Evolutionary conservation across 495 filamentous ascomycete species (phyloP).

Genomic region (Staphylotrichum tortipilum): DNA sequence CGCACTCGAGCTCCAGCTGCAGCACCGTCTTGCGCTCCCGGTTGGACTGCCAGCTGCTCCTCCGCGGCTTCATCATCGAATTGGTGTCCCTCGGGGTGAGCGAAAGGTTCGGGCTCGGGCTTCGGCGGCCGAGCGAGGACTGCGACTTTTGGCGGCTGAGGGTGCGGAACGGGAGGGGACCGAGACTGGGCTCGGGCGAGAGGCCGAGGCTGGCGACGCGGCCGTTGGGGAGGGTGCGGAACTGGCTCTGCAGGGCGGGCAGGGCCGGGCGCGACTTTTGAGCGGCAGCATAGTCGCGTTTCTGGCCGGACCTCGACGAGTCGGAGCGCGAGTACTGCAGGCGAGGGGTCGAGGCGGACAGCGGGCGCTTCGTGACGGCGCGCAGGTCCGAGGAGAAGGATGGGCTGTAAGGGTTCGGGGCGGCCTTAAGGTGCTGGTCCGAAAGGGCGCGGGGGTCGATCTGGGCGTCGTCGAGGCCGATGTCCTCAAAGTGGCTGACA

Average conservation of each 20-base stretch:
- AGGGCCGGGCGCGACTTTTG: constrained; percentile 17
- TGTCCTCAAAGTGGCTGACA: constrained; percentile 83
- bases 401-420: constrained; percentile 33
- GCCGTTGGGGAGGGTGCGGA: constrained; percentile 25
- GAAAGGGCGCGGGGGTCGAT: constrained; percentile 31
- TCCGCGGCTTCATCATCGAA: constrained; percentile 38
- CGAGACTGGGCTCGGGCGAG: constrained; percentile 23
- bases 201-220: constrained; percentile 25
- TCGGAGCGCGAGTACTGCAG: constrained; percentile 22
- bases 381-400: constrained; percentile 36
- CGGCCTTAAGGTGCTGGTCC: constrained; percentile 38
- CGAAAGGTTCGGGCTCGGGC: constrained; percentile 34
- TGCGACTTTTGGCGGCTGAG: constrained; percentile 30
- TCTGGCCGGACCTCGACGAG: constrained; percentile 15
- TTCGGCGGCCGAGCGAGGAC: constrained; percentile 25
- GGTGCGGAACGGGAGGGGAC: constrained; percentile 26
- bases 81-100: constrained; percentile 35
- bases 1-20: constrained; percentile 80
- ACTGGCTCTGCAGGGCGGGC: constrained; percentile 22
- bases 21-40: constrained; percentile 61
- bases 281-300: constrained; percentile 14
- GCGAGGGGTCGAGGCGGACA: constrained; percentile 24
- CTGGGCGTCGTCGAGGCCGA: constrained; percentile 63
- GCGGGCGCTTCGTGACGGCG: constrained; percentile 30
- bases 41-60: constrained; percentile 64